Percentiles rank a stretch among this genome's conserved stretches.
These are phyloP conservation scores for Monosporascus sp. DNA, from an alignment of 2,329 filamentous ascomycete genomes.

Conservation along the genomic window DNA sequence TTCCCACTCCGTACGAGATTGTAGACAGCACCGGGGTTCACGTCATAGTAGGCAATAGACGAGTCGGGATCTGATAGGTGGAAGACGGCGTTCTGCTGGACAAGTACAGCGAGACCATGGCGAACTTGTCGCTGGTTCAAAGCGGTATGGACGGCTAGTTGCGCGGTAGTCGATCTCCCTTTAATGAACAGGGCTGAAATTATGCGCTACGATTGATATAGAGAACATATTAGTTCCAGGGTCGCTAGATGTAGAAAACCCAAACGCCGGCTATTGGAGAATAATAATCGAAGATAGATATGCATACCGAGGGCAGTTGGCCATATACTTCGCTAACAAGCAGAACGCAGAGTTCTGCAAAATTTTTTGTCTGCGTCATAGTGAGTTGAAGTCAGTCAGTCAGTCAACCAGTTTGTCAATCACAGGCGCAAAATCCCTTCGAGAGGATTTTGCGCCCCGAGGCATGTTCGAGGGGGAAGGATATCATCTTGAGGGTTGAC, in stretches of 20 bases:
- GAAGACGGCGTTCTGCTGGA: conserved; percentile 83
- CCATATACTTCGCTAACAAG: conserved; percentile 87
- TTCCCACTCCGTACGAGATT: conserved; percentile 76
- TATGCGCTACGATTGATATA: conserved; percentile 60
- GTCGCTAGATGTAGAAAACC: background rate
- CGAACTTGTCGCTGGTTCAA: conserved; percentile 72
- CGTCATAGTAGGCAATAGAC: conserved; percentile 72
- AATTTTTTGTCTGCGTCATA: conserved; percentile 58
- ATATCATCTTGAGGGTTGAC: conserved; percentile 12
- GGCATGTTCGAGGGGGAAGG: too few species aligned
- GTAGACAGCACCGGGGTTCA: conserved; percentile 76
- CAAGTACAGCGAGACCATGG: conserved; percentile 75
- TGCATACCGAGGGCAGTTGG: conserved; percentile 81
- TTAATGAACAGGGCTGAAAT: conserved; percentile 72
- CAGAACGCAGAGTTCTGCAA: conserved; percentile 84
- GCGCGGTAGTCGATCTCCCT: conserved; percentile 68
- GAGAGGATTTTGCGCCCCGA: too few species aligned
- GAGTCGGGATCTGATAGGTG: conserved; percentile 62
- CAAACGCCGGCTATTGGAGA: too few species aligned
- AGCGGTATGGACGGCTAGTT: conserved; percentile 66
- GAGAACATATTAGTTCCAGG: conserved; percentile 9
- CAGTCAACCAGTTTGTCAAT: conserved; percentile 1
- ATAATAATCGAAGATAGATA: too few species aligned
- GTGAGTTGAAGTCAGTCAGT: background rate
- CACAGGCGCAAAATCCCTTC: background rate